A percentile compares a stretch with the other conserved stretches of the same genome.
Conservation (phyloP, 306 rosid genomes). For the Lagenaria siceraria region DNA sequence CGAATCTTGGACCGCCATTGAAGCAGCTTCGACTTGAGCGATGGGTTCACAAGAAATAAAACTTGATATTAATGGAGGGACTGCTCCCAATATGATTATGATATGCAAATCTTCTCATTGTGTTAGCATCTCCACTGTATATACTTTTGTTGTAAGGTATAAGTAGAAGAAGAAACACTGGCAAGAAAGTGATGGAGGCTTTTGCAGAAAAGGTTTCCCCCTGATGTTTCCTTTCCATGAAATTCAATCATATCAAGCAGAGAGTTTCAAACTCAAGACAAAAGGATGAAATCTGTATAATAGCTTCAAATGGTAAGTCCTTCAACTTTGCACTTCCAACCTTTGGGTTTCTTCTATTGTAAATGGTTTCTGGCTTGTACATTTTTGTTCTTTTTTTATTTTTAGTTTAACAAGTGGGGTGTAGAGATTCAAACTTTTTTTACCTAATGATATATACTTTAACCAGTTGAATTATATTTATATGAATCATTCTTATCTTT, state of each 20-base stretch:
- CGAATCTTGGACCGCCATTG: conserved; percentile 52
- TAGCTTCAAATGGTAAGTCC: background rate
- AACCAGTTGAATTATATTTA: too few species aligned
- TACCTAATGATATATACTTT: too few species aligned
- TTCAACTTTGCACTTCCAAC: background rate
- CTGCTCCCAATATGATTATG: background rate
- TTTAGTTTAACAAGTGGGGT: too few species aligned
- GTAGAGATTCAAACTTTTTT: too few species aligned
- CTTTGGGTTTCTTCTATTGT: background rate
- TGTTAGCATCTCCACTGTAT: background rate
- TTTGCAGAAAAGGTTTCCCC: background rate
- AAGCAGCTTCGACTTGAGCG: conserved; percentile 86
- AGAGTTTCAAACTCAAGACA: background rate
- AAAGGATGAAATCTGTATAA: background rate
- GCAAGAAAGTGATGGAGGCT: background rate
- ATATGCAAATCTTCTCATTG: background rate
- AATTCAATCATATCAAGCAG: too few species aligned
- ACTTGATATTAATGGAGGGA: background rate
- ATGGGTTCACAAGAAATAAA: conserved; percentile 42
- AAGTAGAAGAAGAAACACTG: background rate
- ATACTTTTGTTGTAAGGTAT: background rate
- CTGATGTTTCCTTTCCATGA: too few species aligned
- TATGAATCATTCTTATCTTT: too few species aligned
- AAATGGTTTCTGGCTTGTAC: too few species aligned
- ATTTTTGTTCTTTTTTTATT: too few species aligned